A percentile compares a stretch with the other conserved stretches of the same genome.
phyloP scores from a whole-genome alignment of 1,139 yeast genomes.

The Neolecta irregularis region DNA sequence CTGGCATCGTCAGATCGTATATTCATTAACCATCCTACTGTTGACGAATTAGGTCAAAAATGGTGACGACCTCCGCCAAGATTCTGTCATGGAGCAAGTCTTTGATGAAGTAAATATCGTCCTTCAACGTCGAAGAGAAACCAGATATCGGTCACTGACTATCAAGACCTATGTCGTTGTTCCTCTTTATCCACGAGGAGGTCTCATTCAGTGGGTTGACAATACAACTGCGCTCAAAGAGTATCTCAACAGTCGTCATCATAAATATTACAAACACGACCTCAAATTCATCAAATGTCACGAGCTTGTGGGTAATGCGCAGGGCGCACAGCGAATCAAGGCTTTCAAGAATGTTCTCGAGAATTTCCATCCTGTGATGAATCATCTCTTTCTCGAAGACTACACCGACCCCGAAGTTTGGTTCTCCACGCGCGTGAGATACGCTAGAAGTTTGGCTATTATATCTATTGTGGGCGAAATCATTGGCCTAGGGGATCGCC shows the following conservation, averaged over 20 bases:
- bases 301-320: conserved; percentile 36
- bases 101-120: conserved; percentile 74
- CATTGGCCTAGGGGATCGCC: conserved; percentile 89
- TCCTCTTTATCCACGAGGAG: conserved; percentile 77
- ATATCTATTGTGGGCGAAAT: conserved; percentile 76
- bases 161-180: conserved; percentile 79
- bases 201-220: conserved; percentile 79
- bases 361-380: conserved; percentile 49
- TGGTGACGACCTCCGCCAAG: conserved; percentile 89
- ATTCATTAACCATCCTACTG: not conserved
- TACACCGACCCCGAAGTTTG: conserved; percentile 55
- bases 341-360: conserved; percentile 37
- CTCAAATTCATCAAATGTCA: conserved; percentile 46
- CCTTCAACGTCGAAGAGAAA: conserved; percentile 39
- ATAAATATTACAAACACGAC: conserved; percentile 29
- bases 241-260: conserved; percentile 45
- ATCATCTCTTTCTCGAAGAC: conserved; percentile 54
- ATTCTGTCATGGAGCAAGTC: conserved; percentile 94
- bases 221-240: conserved; percentile 61
- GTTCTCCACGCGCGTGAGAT: conserved; percentile 50
- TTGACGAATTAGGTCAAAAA: conserved; percentile 40
- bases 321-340: conserved; percentile 33
- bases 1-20: conserved; percentile 8
- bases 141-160: conserved; percentile 40
- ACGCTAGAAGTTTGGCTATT: conserved; percentile 69